Evolutionary conservation across 139 green algal species (phyloP).

Genomic region (Chlorella sp.): DNA sequence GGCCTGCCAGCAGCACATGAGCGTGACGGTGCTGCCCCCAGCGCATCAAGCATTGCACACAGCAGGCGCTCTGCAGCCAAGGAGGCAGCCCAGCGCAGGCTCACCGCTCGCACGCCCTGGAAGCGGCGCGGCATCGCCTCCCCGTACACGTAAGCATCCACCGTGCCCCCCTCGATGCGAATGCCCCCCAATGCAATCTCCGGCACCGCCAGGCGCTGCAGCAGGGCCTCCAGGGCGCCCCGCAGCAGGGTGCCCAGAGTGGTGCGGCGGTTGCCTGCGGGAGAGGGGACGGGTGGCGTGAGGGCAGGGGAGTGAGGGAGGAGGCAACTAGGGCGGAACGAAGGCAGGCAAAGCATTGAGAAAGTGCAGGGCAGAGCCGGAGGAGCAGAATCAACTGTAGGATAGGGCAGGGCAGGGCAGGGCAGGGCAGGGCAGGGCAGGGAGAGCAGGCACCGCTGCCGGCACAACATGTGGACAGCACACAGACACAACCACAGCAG

Average conservation of each 20-base stretch:
- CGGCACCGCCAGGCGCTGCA: conserved; percentile 9
- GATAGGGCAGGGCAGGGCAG: neutral
- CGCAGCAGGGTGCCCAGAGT: conserved; percentile 24
- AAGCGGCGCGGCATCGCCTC: conserved; percentile 50
- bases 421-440: neutral
- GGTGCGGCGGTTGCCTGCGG: conserved; percentile 13
- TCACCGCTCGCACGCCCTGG: conserved; percentile 37
- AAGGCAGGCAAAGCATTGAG: neutral
- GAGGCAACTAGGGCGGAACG: neutral
- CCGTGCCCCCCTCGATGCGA: conserved; percentile 10
- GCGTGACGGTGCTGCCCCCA: neutral
- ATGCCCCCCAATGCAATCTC: conserved; percentile 43
- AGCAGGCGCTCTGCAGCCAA: neutral
- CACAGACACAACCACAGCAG: neutral
- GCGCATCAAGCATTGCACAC: neutral
- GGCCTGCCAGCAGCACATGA: neutral
- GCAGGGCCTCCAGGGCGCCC: neutral
- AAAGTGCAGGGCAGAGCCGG: neutral
- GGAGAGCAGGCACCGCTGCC: neutral
- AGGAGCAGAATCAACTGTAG: neutral
- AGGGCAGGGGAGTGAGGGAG: neutral
- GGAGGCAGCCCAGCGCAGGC: neutral
- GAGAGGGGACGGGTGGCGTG: neutral
- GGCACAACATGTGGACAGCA: neutral
- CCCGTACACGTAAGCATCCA: conserved; percentile 46